These are phyloP conservation scores for Pochonia chlamydosporia DNA, from an alignment of 2,329 filamentous ascomycete species.

Conservation along the genomic window DNA sequence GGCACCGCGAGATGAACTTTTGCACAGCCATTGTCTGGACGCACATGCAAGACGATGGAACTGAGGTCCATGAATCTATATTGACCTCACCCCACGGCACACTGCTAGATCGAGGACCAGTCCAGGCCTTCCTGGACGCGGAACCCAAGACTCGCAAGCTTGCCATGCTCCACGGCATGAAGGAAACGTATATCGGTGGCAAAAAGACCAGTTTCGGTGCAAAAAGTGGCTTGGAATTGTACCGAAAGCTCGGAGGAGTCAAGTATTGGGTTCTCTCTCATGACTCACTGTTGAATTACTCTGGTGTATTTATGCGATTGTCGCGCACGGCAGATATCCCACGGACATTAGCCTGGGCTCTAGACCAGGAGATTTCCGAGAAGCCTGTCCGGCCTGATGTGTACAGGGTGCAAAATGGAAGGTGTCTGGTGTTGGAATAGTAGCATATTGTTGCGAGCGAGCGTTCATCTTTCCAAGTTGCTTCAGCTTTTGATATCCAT, in stretches of 20 bases:
- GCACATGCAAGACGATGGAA: slow-evolving; percentile 1
- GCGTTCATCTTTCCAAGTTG: not conserved
- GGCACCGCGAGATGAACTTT: slow-evolving; percentile 11
- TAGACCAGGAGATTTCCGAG: slow-evolving; percentile 7
- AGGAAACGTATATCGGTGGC: slow-evolving; percentile 10
- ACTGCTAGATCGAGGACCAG: slow-evolving; percentile 3
- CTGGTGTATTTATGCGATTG: slow-evolving; percentile 9
- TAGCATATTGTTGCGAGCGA: slow-evolving; percentile 1
- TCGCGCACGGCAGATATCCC: slow-evolving; percentile 8
- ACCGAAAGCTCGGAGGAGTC: slow-evolving; percentile 5
- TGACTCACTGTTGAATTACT: slow-evolving; percentile 4
- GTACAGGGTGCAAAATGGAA: slow-evolving; percentile 5
- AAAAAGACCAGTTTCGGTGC: slow-evolving; percentile 9
- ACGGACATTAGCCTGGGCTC: slow-evolving; percentile 9
- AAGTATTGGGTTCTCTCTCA: slow-evolving; percentile 10
- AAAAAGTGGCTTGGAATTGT: slow-evolving; percentile 7
- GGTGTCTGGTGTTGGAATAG: slow-evolving; percentile 8
- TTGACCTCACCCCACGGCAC: slow-evolving; percentile 9
- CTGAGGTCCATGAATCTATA: slow-evolving; percentile 7
- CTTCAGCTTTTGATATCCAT: not conserved
- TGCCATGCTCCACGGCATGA: slow-evolving; percentile 9
- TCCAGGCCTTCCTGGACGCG: slow-evolving; percentile 8
- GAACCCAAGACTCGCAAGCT: slow-evolving; percentile 9
- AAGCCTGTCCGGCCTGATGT: slow-evolving; percentile 4
- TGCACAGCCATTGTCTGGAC: slow-evolving; percentile 10